A percentile compares a stretch with the other conserved stretches of the same genome.
These are phyloP conservation scores for Kodamaea restingae DNA, from an alignment of 805 yeast species.

Conservation along the genomic window DNA sequence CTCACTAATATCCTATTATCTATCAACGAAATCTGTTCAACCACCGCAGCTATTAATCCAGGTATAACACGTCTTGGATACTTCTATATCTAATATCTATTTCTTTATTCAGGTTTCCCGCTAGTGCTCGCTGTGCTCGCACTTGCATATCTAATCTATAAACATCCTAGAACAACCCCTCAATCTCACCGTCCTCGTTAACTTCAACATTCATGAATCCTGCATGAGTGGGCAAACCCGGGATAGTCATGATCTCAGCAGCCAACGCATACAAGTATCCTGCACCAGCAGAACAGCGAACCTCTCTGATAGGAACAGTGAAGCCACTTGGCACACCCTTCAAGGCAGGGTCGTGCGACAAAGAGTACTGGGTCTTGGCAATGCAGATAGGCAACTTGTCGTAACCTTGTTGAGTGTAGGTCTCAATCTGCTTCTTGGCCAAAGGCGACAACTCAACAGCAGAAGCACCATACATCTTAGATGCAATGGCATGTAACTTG, in stretches of 20 bases:
- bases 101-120: too few species aligned
- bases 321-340: slow-evolving; percentile 96
- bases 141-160: too few species aligned
- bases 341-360: slow-evolving; percentile 88
- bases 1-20: too few species aligned
- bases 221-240: slow-evolving; percentile 93
- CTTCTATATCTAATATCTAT: too few species aligned
- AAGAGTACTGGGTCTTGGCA: slow-evolving; percentile 95
- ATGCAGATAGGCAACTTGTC: slow-evolving; percentile 90
- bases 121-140: too few species aligned
- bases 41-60: too few species aligned
- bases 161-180: slow-evolving; percentile 68
- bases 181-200: slow-evolving; percentile 83
- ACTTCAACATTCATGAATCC: slow-evolving; percentile 98
- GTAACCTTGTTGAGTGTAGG: slow-evolving; percentile 83
- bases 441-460: slow-evolving; percentile 76
- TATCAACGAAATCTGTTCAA: too few species aligned
- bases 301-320: slow-evolving; percentile 90
- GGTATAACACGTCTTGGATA: too few species aligned
- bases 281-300: slow-evolving; percentile 93
- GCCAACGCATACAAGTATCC: slow-evolving; percentile 95
- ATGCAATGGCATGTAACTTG: slow-evolving; percentile 74
- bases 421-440: slow-evolving; percentile 76
- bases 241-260: slow-evolving; percentile 95
- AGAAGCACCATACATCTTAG: slow-evolving; percentile 89